These are phyloP conservation scores for Hibiscus trionum DNA, from an alignment of 345 rosid species.

Conservation along the genomic window DNA sequence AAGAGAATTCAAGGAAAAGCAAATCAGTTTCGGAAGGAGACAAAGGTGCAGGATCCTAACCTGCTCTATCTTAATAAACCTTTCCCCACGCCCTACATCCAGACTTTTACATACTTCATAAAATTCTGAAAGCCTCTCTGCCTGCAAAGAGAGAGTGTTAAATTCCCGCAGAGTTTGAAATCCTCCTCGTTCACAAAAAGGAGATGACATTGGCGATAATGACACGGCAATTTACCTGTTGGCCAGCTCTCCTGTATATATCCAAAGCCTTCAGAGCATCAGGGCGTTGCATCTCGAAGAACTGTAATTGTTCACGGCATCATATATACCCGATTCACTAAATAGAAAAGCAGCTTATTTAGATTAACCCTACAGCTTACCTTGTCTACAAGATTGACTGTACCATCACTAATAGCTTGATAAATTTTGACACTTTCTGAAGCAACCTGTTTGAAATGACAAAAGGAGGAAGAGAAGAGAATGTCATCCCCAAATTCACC, in stretches of 20 bases:
- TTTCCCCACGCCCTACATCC: conserved; percentile 81
- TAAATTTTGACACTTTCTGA: conserved; percentile 81
- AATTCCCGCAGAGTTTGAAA: background rate
- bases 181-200: conserved; percentile 10
- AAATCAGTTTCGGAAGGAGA: conserved; percentile 4
- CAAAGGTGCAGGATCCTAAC: conserved; percentile 25
- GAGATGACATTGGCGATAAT: background rate
- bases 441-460: conserved; percentile 52
- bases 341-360: conserved; percentile 9
- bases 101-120: conserved; percentile 85
- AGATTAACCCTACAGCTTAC: conserved; percentile 26
- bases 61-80: conserved; percentile 90
- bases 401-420: conserved; percentile 86
- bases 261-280: conserved; percentile 87
- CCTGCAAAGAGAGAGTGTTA: conserved; percentile 39
- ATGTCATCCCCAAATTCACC: conserved; percentile 5
- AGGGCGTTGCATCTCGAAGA: conserved; percentile 89
- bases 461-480: conserved; percentile 3
- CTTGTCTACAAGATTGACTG: conserved; percentile 91
- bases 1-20: background rate
- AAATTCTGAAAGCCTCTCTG: conserved; percentile 90
- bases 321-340: conserved; percentile 12
- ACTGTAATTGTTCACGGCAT: conserved; percentile 39
- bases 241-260: conserved; percentile 77
- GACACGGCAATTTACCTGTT: conserved; percentile 55